These are phyloP conservation scores for Alternaria sp. DNA, from an alignment of 2,329 filamentous ascomycete species.

Conservation along the genomic window DNA sequence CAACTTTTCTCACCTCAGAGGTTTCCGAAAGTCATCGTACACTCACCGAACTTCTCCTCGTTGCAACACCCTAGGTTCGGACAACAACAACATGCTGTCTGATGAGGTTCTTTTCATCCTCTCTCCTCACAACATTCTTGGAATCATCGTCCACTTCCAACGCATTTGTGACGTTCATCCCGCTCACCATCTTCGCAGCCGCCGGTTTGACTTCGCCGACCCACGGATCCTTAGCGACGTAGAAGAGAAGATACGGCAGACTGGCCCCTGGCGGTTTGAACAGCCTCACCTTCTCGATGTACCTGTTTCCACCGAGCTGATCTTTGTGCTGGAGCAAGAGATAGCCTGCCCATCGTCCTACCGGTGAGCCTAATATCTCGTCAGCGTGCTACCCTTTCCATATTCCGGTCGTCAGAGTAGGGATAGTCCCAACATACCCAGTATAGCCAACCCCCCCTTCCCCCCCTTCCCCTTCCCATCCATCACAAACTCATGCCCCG, in stretches of 20 bases:
- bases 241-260: slow-evolving; percentile 16
- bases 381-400: neutral
- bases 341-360: slow-evolving; percentile 14
- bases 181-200: neutral
- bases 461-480: neutral
- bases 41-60: neutral
- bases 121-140: neutral
- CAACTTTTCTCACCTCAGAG: neutral
- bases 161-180: neutral
- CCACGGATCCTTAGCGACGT: neutral
- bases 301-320: slow-evolving; percentile 12
- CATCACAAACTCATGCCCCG: slow-evolving; percentile 12
- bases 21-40: neutral
- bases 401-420: too few species aligned
- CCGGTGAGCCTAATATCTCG: slow-evolving; percentile 8
- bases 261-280: neutral
- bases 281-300: slow-evolving; percentile 14
- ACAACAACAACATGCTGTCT: neutral
- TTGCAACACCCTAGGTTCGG: neutral
- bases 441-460: neutral
- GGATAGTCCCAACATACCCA: slow-evolving; percentile 8
- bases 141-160: neutral
- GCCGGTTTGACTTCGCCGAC: neutral
- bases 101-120: neutral
- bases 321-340: slow-evolving; percentile 19